Conservation (phyloP, 768 basidiomycete species). For the Hebeloma cylindrosporum region DNA sequence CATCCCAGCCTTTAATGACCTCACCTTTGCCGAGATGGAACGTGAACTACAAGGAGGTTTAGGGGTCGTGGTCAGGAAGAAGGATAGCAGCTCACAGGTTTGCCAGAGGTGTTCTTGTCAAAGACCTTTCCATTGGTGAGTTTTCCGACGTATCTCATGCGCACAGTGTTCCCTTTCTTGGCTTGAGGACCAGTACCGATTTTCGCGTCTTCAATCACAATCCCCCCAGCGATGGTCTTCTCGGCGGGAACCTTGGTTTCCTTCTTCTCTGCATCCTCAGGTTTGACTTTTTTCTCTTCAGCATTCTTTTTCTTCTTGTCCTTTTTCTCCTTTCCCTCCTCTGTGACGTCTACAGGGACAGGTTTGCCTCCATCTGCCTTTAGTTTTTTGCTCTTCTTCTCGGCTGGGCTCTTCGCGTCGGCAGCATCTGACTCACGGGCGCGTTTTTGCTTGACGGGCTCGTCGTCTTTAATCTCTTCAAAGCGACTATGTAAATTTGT, state of each 20-base stretch:
- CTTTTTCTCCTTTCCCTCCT: constrained; percentile 29
- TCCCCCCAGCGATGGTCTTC: constrained; percentile 64
- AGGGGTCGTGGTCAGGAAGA: neutral
- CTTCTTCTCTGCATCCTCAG: constrained; percentile 42
- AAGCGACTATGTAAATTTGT: constrained; percentile 52
- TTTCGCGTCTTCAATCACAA: constrained; percentile 76
- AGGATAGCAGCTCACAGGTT: constrained; percentile 60
- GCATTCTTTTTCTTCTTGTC: constrained; percentile 57
- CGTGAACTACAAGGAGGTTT: constrained; percentile 47
- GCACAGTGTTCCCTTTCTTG: constrained; percentile 80
- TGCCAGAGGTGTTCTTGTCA: constrained; percentile 81
- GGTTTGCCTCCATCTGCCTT: constrained; percentile 53
- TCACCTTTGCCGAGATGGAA: constrained; percentile 85
- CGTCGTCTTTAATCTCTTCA: constrained; percentile 63
- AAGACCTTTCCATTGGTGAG: constrained; percentile 73
- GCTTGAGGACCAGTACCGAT: constrained; percentile 82
- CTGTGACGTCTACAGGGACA: constrained; percentile 37
- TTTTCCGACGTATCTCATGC: constrained; percentile 94
- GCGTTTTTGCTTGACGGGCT: constrained; percentile 62
- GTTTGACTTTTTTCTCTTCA: constrained; percentile 54
- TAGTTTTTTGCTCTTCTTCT: constrained; percentile 78
- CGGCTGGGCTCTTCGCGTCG: constrained; percentile 39
- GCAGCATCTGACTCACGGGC: constrained; percentile 59
- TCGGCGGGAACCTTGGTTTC: constrained; percentile 19
- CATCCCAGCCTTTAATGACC: constrained; percentile 96